phyloP scores from a whole-genome alignment of 306 rosid genomes.

The Cyamopsis tetragonoloba region DNA sequence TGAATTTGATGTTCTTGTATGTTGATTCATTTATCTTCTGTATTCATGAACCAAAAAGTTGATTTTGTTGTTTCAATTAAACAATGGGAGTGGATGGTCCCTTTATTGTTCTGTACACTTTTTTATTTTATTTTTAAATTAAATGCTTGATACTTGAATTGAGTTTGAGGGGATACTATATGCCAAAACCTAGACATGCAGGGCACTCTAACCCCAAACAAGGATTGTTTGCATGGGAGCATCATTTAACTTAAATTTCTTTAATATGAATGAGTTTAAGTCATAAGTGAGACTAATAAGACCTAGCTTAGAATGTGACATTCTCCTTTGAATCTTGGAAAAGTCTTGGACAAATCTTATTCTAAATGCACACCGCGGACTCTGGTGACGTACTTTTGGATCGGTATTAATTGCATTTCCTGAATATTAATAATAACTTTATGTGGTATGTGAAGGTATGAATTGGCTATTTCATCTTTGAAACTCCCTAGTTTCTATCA shows the following conservation, averaged over 20 bases:
- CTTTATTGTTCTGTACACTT: not conserved
- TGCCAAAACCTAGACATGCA: not conserved
- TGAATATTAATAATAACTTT: not conserved
- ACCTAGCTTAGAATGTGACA: conserved; percentile 12
- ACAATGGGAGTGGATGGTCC: not conserved
- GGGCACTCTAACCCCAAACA: not conserved
- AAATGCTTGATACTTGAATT: not conserved
- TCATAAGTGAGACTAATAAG: not conserved
- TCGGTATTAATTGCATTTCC: not conserved
- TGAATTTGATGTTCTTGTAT: not conserved
- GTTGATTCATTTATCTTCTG: not conserved
- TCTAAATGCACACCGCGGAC: not conserved
- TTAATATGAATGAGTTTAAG: not conserved
- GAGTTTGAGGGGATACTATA: not conserved
- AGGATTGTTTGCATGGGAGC: not conserved
- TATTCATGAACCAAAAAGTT: not conserved
- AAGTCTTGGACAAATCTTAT: not conserved
- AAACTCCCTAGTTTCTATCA: not conserved
- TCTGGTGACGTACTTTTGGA: not conserved
- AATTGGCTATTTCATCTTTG: not conserved
- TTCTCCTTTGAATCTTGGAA: not conserved
- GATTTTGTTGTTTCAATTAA: not conserved
- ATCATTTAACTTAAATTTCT: not conserved
- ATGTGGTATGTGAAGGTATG: not conserved
- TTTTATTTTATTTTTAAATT: not conserved